Percentiles rank a stretch among this genome's conserved stretches.
These are phyloP conservation scores for Elongisporangium anandrum DNA, from an alignment of 352 stramenopile genomes.

Conservation along the genomic window DNA sequence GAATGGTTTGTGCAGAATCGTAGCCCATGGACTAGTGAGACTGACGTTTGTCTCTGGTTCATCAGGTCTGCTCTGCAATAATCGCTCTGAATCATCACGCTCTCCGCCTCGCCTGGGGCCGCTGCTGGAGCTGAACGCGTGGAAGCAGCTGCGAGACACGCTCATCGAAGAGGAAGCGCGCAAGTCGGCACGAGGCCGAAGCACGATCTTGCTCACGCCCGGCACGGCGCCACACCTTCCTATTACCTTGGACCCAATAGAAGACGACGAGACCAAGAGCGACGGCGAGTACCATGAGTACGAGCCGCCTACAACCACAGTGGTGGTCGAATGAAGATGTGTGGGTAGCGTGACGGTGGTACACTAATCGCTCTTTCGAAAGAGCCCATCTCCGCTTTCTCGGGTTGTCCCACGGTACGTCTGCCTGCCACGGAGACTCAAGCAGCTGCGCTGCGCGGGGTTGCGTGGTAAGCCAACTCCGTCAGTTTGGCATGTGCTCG, in stretches of 20 bases:
- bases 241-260: not conserved
- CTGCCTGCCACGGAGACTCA: not conserved
- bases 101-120: slow-evolving; percentile 18
- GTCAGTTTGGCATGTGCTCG: not conserved
- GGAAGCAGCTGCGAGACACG: slow-evolving; percentile 51
- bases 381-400: not conserved
- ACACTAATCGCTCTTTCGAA: not conserved
- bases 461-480: not conserved
- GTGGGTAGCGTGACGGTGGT: not conserved
- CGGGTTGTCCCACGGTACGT: not conserved
- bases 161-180: slow-evolving; percentile 20
- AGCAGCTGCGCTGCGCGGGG: not conserved
- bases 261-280: not conserved
- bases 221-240: not conserved
- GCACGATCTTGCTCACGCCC: not conserved
- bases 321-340: not conserved
- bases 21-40: not conserved
- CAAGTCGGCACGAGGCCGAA: not conserved
- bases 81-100: too few species aligned
- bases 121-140: slow-evolving; percentile 36
- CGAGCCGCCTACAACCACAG: not conserved
- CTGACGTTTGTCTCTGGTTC: not conserved
- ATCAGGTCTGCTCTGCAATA: not conserved
- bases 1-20: not conserved
- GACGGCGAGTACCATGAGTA: not conserved